Conservation (phyloP, 345 rosid genomes). For the Dipteronia dyeriana region DNA sequence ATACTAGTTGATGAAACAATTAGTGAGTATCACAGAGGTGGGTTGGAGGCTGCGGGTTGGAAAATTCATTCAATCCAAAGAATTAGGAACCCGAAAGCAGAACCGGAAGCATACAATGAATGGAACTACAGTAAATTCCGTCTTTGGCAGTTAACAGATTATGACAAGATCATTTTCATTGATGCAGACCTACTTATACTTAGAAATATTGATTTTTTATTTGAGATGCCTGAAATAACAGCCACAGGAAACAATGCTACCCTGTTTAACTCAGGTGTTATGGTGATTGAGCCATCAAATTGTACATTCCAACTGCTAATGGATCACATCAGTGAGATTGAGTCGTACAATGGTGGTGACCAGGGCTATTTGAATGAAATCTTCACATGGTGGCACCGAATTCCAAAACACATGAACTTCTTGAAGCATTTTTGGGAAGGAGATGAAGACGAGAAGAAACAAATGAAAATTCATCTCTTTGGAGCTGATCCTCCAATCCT, state of each 20-base stretch:
- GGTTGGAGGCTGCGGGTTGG: conserved; percentile 87
- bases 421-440: conserved; percentile 98
- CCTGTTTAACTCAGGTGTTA: conserved; percentile 83
- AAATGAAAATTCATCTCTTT: conserved; percentile 61
- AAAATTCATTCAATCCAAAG: conserved; percentile 72
- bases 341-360: conserved; percentile 90
- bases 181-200: conserved; percentile 89
- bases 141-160: conserved; percentile 86
- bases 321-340: conserved; percentile 81
- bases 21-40: conserved; percentile 65
- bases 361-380: conserved; percentile 90
- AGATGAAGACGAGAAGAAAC: conserved; percentile 71
- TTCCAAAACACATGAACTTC: conserved; percentile 90
- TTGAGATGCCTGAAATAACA: conserved; percentile 86
- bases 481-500: conserved; percentile 84
- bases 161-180: conserved; percentile 83
- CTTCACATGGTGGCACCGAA: conserved; percentile 99
- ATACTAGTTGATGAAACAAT: conserved; percentile 82
- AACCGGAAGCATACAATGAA: conserved; percentile 77
- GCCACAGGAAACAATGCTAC: conserved; percentile 79
- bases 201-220: conserved; percentile 81
- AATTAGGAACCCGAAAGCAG: conserved; percentile 82
- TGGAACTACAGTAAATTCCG: conserved; percentile 96
- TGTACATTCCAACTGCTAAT: conserved; percentile 78
- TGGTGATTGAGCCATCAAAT: conserved; percentile 85